Conservation (phyloP, 257 asterid genomes). For the Rehmannia glutinosa region DNA sequence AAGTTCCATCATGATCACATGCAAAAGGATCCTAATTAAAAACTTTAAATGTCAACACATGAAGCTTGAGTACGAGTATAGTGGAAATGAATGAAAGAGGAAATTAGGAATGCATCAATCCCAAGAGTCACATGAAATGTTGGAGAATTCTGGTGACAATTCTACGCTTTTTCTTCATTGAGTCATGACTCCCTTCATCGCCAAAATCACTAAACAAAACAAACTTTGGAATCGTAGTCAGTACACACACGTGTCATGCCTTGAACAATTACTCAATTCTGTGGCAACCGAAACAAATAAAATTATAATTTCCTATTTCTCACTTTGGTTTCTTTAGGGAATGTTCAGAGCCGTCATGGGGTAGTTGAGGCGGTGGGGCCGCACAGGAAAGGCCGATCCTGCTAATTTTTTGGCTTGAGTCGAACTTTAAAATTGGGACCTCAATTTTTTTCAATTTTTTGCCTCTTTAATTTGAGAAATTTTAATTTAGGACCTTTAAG, state of each 20-base stretch:
- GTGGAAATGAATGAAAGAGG: not conserved
- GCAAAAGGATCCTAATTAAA: too few relatives aligned
- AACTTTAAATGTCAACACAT: not conserved
- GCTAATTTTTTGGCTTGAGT: too few relatives aligned
- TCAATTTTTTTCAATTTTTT: too few relatives aligned
- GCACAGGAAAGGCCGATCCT: too few relatives aligned
- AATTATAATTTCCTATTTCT: not conserved
- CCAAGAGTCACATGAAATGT: constrained; percentile 24
- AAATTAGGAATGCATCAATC: constrained; percentile 4
- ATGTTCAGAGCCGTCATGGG: too few relatives aligned
- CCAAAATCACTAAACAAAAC: not conserved
- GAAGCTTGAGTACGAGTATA: not conserved
- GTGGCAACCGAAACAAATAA: too few relatives aligned
- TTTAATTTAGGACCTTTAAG: too few relatives aligned
- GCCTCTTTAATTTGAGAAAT: too few relatives aligned
- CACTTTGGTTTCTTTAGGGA: not conserved
- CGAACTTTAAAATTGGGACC: too few relatives aligned
- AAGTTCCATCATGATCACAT: too few relatives aligned
- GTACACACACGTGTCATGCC: constrained; percentile 18
- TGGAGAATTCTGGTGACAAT: constrained; percentile 22
- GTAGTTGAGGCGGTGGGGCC: too few relatives aligned
- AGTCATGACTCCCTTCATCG: not conserved
- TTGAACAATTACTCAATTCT: not conserved
- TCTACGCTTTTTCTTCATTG: too few relatives aligned
- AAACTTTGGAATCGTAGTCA: not conserved